Evolutionary conservation across 768 basidiomycete genomes (phyloP), one percentile per base, ranked within the genome.

Genomic region (Lactarius indigo): DNA sequence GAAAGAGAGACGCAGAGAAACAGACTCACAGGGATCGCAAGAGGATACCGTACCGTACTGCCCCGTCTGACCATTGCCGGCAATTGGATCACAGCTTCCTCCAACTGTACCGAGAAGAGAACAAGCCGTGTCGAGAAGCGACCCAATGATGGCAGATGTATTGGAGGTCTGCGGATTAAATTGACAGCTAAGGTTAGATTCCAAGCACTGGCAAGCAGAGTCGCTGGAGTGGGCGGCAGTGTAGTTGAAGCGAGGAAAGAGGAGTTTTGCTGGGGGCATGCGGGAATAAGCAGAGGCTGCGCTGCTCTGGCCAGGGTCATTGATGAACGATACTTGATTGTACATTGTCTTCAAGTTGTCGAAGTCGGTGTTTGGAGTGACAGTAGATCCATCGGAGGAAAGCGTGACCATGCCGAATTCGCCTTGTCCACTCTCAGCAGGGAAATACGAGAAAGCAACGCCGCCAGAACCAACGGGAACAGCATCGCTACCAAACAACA

Each of bases 361-460:
- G 75, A 89, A 96, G 75, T 96, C 94, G 13, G 79, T 79, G 70
- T 82, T 83, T 30, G 85, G 81, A 9, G 85, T 87, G 59, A 93
- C 90, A 5, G 89, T 87, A 56, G 72, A 82, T 65, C 83, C 83
- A 73, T 91, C 88, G 3, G 80, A 2, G 2, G 86, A 87, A 66
- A 96, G 83, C 31, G 83, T 92, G 68, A 92, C 90, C 82, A 96
- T 90, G 30, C 95, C 95, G 69, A 91, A 97, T 71, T 89, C 79
- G 59, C 92, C 92, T 61, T 82, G 79, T 9, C 81, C 84, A 70
- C 88, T 88, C n/a, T 73, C 57, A 23, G 92, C 92, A 2, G 91
- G 90, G 84, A 96, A 95, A 77, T 96, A 96, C 58, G 88, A 89
- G 76, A 93, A 94, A 4, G 94, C 94, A 61, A 96, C 71, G 61